Evolutionary conservation across 2,329 filamentous ascomycete species (phyloP), one percentile per base, ranked within the genome.

Genomic region (Chrysoporthe austroafricana): DNA sequence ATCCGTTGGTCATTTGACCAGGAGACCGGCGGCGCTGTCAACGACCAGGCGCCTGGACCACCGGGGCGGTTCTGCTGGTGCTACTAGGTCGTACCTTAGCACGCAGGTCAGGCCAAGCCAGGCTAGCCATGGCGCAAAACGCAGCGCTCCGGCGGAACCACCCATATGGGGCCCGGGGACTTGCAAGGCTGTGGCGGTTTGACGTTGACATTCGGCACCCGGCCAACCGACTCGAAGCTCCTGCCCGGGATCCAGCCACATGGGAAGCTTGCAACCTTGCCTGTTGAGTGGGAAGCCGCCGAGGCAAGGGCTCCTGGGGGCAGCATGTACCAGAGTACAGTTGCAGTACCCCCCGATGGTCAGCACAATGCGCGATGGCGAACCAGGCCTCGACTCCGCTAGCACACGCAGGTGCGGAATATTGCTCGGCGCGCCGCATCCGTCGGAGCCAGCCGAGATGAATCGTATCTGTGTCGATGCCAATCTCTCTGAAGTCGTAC

Each of bases 51-150:
- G 26, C 61, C 39, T 4, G 34, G n/a, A 34, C 36, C 39, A 46
- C 46, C 26, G 26, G 16, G 16, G 52, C 13, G 54, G 32, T 6
- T 16, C 6, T 48, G 8, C 54, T 16, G 14, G 42, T 26, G 26
- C 26, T 26, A 26, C 26, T 26, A 26, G 26, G 26, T 26, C 26
- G 26, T 26, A 26, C 26, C 26, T 26, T 26, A 26, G 18, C 32
- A 46, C 21, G 46, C 36, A 48, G 39, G 21, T 26, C 52, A 48
- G 54, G 54, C 48, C 43, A 39, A 52, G 50, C 56, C 44, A 61
- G 50, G 61, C 67, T 69, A 69, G 64, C 67, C 61, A 69, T 66
- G 67, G 67, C 67, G 67, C 67, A 69, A 60, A 67, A 64, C 67
- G 60, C 66, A 66, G 67, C 64, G 61, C 57, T 52, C 52, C 67